Conservation (phyloP, 1,139 yeast genomes). For the Zygotorulaspora mrakii region DNA sequence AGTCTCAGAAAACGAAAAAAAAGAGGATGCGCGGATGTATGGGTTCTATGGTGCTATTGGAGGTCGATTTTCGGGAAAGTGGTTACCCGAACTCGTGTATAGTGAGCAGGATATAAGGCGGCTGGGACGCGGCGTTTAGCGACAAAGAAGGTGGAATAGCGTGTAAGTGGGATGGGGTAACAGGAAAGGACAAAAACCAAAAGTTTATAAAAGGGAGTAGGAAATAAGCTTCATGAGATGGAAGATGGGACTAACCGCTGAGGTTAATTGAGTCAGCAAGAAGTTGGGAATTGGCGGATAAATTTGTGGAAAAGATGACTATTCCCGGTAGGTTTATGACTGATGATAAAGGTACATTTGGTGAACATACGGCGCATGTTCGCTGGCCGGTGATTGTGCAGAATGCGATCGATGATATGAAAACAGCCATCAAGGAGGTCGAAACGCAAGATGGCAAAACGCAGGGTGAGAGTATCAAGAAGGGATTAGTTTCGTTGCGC, state of each 20-base stretch:
- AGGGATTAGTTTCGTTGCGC: constrained; percentile 37
- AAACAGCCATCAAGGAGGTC: constrained; percentile 34
- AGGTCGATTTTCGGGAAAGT: background rate
- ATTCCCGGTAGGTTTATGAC: constrained; percentile 38
- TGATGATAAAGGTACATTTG: constrained; percentile 73
- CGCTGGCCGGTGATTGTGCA: constrained; percentile 87
- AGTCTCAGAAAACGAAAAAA: background rate
- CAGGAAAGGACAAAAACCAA: too few species aligned
- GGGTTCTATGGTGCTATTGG: background rate
- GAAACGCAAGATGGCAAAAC: constrained; percentile 24
- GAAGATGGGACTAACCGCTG: too few species aligned
- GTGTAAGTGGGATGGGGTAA: too few species aligned
- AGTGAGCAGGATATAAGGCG: too few species aligned
- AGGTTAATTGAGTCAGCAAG: background rate
- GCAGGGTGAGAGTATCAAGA: constrained; percentile 24
- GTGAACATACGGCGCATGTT: constrained; percentile 67
- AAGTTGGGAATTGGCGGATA: background rate
- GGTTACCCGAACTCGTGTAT: background rate
- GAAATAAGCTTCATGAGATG: too few species aligned
- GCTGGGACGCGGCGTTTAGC: background rate
- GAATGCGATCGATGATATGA: constrained; percentile 62
- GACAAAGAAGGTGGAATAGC: too few species aligned
- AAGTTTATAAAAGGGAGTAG: too few species aligned
- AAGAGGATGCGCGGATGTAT: constrained; percentile 1
- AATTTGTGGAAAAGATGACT: constrained; percentile 2